A percentile compares a stretch with the other conserved stretches of the same genome.
Evolutionary conservation across 148 eudicot species (phyloP).

Genomic region (Rhododendron kiyosumense): DNA sequence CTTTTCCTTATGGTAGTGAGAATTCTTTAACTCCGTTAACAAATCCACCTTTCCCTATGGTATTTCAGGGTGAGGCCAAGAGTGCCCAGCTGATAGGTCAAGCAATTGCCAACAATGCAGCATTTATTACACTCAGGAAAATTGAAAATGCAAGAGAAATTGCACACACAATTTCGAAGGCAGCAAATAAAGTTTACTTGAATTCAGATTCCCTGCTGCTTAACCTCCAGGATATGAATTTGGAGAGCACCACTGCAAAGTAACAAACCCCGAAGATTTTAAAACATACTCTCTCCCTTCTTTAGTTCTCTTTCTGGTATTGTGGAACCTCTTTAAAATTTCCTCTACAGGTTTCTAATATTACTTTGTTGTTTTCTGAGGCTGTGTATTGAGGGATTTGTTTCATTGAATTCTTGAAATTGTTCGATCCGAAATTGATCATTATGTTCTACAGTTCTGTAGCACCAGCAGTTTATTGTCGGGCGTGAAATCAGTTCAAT

Average conservation of each 20-base stretch:
- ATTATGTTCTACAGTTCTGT: background rate
- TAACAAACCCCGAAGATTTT: slow-evolving; percentile 5
- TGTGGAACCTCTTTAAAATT: background rate
- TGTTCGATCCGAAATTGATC: background rate
- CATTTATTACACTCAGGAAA: slow-evolving; percentile 76
- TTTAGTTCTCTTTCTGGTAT: background rate
- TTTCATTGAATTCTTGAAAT: background rate
- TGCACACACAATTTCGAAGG: slow-evolving; percentile 52
- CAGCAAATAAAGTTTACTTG: slow-evolving; percentile 68
- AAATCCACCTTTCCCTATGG: background rate
- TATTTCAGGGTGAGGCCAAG: slow-evolving; percentile 83
- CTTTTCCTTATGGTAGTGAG: background rate
- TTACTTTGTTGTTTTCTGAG: background rate
- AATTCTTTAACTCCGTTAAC: background rate
- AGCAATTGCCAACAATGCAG: slow-evolving; percentile 90
- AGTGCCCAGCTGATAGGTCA: slow-evolving; percentile 94
- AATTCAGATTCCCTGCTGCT: slow-evolving; percentile 68
- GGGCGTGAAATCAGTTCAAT: background rate
- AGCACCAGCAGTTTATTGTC: background rate
- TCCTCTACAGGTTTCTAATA: background rate
- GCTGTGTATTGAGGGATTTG: background rate
- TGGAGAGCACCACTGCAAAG: slow-evolving; percentile 24
- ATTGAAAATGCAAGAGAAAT: slow-evolving; percentile 90
- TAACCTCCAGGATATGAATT: slow-evolving; percentile 56
- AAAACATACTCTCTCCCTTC: background rate